These are phyloP conservation scores for Carex littledalei DNA, from an alignment of 176 grass and related monocot species.

Conservation along the genomic window DNA sequence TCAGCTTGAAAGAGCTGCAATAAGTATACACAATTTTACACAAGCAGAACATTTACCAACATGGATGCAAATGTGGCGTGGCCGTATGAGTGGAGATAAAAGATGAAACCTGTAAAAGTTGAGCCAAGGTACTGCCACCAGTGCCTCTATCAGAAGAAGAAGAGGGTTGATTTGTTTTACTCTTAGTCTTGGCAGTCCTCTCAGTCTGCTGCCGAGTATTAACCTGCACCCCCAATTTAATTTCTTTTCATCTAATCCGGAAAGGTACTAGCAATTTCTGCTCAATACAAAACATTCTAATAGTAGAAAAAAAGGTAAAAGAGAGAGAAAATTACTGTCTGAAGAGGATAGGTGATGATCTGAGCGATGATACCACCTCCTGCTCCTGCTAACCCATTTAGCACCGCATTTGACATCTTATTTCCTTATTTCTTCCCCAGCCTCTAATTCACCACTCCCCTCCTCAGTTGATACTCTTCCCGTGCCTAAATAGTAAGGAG, in stretches of 20 bases:
- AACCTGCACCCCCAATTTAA: constrained; percentile 36
- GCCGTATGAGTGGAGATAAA: neutral
- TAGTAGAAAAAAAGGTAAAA: neutral
- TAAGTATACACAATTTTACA: constrained; percentile 6
- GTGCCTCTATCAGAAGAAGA: neutral
- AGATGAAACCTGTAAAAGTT: constrained; percentile 66
- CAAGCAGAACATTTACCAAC: neutral
- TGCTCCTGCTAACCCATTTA: constrained; percentile 73
- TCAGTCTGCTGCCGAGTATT: constrained; percentile 96
- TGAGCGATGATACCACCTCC: constrained; percentile 82
- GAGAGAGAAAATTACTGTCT: constrained; percentile 38
- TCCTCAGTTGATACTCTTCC: neutral
- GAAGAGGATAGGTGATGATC: constrained; percentile 94
- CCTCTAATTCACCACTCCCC: constrained; percentile 9
- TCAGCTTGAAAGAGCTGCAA: constrained; percentile 66
- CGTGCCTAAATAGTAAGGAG: neutral
- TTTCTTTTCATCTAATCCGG: neutral
- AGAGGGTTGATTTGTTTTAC: neutral
- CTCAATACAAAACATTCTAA: neutral
- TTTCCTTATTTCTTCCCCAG: neutral
- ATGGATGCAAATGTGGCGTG: neutral
- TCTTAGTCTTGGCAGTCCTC: constrained; percentile 68
- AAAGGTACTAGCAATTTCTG: neutral
- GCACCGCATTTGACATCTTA: constrained; percentile 80
- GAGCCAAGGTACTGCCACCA: constrained; percentile 41